Conservation (phyloP, 2,329 filamentous ascomycete genomes). For the Talaromyces sp. region DNA sequence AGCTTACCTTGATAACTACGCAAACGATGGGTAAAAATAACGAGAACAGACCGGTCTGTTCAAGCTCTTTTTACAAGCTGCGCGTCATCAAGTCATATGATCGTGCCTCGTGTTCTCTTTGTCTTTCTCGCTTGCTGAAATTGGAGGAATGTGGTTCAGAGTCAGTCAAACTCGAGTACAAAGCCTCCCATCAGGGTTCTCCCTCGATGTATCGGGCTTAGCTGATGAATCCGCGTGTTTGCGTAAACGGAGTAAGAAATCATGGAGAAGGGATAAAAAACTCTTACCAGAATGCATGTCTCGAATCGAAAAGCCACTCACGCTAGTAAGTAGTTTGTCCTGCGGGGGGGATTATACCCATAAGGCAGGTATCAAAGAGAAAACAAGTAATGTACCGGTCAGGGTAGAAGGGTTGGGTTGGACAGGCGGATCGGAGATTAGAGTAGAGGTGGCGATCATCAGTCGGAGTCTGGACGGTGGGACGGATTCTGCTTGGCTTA, state of each 20-base stretch:
- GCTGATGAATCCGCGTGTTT: neutral
- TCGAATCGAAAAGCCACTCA: neutral
- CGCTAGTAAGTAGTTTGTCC: neutral
- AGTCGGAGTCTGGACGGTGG: slow-evolving; percentile 5
- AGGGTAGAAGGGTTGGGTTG: slow-evolving; percentile 6
- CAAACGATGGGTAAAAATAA: neutral
- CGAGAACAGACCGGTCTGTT: neutral
- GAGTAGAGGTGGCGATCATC: slow-evolving; percentile 9
- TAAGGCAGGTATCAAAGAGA: neutral
- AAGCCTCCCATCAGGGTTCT: neutral
- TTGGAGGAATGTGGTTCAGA: neutral
- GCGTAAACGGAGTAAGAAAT: neutral
- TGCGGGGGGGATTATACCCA: neutral
- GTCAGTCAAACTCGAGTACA: neutral
- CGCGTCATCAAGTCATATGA: slow-evolving; percentile 13
- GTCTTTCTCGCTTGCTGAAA: neutral
- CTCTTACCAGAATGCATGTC: slow-evolving; percentile 8
- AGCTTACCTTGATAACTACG: neutral
- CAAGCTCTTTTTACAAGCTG: slow-evolving; percentile 14
- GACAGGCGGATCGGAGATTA: slow-evolving; percentile 16
- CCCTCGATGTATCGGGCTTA: slow-evolving; percentile 6
- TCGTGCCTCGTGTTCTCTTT: neutral
- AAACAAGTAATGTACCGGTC: neutral
- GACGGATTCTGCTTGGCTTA: neutral
- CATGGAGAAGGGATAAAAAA: neutral